Evolutionary conservation across 805 yeast species (phyloP).

Genomic region (Barnettozyma botsteinii): DNA sequence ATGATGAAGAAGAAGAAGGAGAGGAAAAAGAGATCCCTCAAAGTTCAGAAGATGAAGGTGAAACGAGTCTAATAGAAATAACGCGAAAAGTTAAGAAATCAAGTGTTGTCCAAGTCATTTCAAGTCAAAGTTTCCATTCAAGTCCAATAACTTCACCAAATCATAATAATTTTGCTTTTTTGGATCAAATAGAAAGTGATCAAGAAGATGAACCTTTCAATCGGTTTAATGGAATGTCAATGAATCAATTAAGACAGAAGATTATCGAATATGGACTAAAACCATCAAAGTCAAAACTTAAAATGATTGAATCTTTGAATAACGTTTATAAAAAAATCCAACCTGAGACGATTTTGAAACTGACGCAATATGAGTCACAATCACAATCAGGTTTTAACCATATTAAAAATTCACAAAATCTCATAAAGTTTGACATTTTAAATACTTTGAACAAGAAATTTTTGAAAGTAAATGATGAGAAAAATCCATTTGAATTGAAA

Average conservation of each 20-base stretch:
- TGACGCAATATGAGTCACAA: slow-evolving; percentile 16
- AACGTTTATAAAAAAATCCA: slow-evolving; percentile 11
- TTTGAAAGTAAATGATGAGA: not conserved
- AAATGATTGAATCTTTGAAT: slow-evolving; percentile 20
- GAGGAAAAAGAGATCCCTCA: slow-evolving; percentile 14
- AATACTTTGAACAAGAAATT: slow-evolving; percentile 13
- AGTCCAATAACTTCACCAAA: slow-evolving; percentile 10
- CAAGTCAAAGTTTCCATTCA: slow-evolving; percentile 15
- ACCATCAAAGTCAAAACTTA: slow-evolving; percentile 17
- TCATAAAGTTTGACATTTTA: slow-evolving; percentile 21
- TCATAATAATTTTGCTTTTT: not conserved
- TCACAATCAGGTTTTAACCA: slow-evolving; percentile 3
- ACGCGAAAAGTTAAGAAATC: slow-evolving; percentile 20
- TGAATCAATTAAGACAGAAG: slow-evolving; percentile 19
- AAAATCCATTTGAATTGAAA: not conserved
- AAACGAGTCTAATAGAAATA: slow-evolving; percentile 24
- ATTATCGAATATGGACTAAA: slow-evolving; percentile 23
- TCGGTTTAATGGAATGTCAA: slow-evolving; percentile 15
- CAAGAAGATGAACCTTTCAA: slow-evolving; percentile 8
- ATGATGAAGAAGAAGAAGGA: too few species aligned
- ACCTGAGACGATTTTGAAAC: slow-evolving; percentile 14
- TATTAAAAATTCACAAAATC: slow-evolving; percentile 17
- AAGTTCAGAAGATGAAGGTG: slow-evolving; percentile 21
- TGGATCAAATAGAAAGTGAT: slow-evolving; percentile 1
- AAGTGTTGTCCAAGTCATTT: slow-evolving; percentile 21